phyloP scores from a whole-genome alignment of 768 basidiomycete genomes.

The Pleurotus cornucopiae region DNA sequence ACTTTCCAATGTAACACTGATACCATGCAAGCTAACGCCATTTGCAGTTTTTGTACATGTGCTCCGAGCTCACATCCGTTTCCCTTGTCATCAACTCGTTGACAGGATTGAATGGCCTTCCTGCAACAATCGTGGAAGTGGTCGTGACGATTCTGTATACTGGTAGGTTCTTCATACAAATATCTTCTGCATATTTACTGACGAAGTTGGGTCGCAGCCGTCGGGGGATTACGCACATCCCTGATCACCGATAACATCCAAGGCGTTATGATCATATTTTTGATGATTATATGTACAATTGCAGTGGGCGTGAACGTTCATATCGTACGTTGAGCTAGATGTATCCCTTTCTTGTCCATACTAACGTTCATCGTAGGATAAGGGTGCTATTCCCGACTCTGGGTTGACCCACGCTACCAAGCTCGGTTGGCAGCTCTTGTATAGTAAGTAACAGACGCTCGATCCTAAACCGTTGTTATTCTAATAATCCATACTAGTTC shows the following conservation, averaged over 20 bases:
- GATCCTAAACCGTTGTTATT: neutral
- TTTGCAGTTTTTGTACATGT: neutral
- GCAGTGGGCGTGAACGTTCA: conserved; percentile 1
- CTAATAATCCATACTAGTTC: neutral
- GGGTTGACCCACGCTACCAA: neutral
- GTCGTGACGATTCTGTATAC: conserved; percentile 5
- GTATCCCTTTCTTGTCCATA: neutral
- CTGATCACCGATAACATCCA: conserved; percentile 4
- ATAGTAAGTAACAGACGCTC: neutral
- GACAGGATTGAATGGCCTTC: conserved; percentile 1
- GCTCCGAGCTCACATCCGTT: conserved; percentile 1
- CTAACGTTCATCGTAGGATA: neutral
- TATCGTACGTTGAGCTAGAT: neutral
- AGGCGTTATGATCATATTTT: conserved; percentile 1
- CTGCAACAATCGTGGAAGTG: conserved; percentile 6
- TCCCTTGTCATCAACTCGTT: conserved; percentile 3
- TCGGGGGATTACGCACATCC: conserved; percentile 4
- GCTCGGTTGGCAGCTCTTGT: conserved; percentile 6
- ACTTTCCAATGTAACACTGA: neutral
- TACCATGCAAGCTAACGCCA: neutral
- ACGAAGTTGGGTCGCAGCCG: neutral
- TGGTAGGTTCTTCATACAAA: neutral
- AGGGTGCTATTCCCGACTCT: neutral
- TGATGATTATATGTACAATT: conserved; percentile 7
- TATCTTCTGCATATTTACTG: neutral